Conservation (phyloP, 805 yeast genomes). For the Cyberlindnera veronae region DNA sequence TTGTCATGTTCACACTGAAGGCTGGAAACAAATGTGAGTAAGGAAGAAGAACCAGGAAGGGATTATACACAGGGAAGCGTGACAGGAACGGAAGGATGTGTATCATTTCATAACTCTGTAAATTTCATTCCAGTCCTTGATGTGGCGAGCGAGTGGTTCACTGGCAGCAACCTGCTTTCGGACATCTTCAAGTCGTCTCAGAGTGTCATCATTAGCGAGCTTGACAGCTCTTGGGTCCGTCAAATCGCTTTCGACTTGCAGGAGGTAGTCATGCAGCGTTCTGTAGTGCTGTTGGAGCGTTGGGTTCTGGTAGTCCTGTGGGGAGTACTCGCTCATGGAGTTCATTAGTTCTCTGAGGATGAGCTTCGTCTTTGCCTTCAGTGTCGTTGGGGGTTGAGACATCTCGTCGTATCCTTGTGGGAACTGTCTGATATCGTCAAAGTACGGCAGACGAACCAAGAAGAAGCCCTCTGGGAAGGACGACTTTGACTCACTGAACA, state of each 20-base stretch:
- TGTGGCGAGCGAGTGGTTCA: not conserved
- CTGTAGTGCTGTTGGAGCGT: slow-evolving; percentile 63
- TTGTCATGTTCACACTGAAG: too few species aligned
- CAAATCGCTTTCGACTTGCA: slow-evolving; percentile 45
- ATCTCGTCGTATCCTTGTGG: slow-evolving; percentile 39
- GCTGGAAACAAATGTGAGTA: too few species aligned
- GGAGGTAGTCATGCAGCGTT: slow-evolving; percentile 57
- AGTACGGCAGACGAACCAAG: slow-evolving; percentile 63
- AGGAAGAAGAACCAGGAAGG: too few species aligned
- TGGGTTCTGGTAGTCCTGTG: slow-evolving; percentile 62
- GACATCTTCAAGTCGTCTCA: slow-evolving; percentile 28
- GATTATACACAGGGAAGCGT: too few species aligned
- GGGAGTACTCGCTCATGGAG: slow-evolving; percentile 45
- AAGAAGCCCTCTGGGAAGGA: slow-evolving; percentile 58
- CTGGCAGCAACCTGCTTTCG: slow-evolving; percentile 25
- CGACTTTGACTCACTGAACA: not conserved
- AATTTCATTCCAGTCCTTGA: slow-evolving; percentile 1
- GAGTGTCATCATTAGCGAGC: slow-evolving; percentile 34
- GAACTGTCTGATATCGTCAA: slow-evolving; percentile 66
- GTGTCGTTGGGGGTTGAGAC: slow-evolving; percentile 9
- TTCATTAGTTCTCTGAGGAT: slow-evolving; percentile 32
- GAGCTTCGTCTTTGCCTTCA: slow-evolving; percentile 22
- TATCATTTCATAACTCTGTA: too few species aligned
- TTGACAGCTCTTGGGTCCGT: slow-evolving; percentile 8
- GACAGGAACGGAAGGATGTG: too few species aligned